Base-by-base conservation (phyloP, 1,284 basidiomycete species). In the Polyporus tsugae region DNA sequence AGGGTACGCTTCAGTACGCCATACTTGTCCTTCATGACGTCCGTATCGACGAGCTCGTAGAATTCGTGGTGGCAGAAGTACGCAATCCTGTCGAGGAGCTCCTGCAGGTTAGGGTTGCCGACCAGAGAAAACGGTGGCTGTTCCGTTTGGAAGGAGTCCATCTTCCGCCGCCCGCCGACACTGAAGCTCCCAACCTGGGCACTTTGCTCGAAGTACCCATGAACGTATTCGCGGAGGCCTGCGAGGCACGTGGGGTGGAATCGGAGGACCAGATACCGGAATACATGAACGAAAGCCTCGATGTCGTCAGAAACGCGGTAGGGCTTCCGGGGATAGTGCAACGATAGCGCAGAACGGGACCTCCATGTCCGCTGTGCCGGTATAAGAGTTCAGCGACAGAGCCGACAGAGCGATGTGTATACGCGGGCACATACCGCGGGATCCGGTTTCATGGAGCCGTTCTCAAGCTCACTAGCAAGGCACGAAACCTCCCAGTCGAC, bases 311-410 rank as follows among this genome's bases (percentile, higher is more conserved):
- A 59, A 6, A 62, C 25, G 11, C 33, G 4, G 29, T 70, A 62
- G 0, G 42, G 62, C 25, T 70, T 70, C 17, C 22, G 7, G 6
- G 63, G 60, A 13, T 35, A 62, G 2, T 2, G 11, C 17, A 55
- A 46, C 6, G 59, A 62, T 2, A 38, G 41, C 4, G 63, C 68
- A 10, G 68, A 70, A 39, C 57, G 29, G 58, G 53, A 67, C 38
- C 46, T 60, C 68, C 68, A 70, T 2, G 68, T 67, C 0, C 65
- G 63, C 68, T 70, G 25, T 17, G 5, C n/a, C n/a, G n/a, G n/a
- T n/a, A n/a, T 13, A 2, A 29, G 10, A 3, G 1, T 1, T 29
- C 3, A 13, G 17, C 2, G 1, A 17, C 2, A 25, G 11, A 3
- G 4, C 10, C 1, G 22, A 19, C 10, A 11, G 1, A 11, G 19